Conservation (phyloP, 345 rosid genomes). For the Ceriops zippeliana region DNA sequence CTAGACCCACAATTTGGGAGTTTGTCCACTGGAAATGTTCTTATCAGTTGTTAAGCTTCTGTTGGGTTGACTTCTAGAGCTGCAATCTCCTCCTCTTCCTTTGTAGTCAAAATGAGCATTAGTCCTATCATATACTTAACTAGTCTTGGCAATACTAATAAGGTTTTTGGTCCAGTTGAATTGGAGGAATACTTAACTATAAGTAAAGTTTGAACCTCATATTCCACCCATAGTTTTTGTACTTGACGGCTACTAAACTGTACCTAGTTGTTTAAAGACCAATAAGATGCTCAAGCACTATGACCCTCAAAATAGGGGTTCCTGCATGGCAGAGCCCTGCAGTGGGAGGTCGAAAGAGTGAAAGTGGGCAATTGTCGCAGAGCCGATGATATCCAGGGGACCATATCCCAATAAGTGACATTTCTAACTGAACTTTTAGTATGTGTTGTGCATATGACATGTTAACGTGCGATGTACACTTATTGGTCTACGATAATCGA, state of each 20-base stretch:
- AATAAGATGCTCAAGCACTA: neutral
- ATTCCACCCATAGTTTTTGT: too few relatives aligned
- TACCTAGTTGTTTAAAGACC: neutral
- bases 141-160: too few relatives aligned
- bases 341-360: constrained; percentile 1
- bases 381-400: neutral
- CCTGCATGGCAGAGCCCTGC: constrained; percentile 16
- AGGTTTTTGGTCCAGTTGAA: too few relatives aligned
- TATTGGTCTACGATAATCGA: too few relatives aligned
- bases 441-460: neutral
- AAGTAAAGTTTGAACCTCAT: too few relatives aligned
- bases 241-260: too few relatives aligned
- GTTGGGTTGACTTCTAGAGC: neutral
- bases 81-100: too few relatives aligned
- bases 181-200: too few relatives aligned
- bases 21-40: too few relatives aligned
- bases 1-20: too few relatives aligned
- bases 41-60: neutral
- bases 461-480: neutral
- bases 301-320: constrained; percentile 11
- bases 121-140: neutral
- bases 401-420: neutral
- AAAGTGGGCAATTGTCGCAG: neutral
- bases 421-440: neutral
- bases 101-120: neutral